Conservation (phyloP, 495 filamentous ascomycete genomes). For the Xylaria acuta region DNA sequence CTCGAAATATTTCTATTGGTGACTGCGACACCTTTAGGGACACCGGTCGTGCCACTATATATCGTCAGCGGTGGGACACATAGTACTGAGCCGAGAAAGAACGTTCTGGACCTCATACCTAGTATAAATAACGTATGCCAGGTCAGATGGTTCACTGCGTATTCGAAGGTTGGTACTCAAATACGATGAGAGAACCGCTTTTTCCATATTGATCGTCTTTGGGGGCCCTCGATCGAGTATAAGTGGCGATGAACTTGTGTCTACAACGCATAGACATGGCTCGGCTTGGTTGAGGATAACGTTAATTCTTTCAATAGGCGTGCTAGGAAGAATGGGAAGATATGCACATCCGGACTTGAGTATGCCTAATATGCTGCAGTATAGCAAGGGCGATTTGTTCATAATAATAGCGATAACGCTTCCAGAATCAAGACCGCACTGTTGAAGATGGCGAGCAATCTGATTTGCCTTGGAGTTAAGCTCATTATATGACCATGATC, state of each 20-base stretch:
- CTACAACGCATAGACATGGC: constrained; percentile 55
- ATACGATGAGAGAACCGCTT: constrained; percentile 32
- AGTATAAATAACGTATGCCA: constrained; percentile 70
- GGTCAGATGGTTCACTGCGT: constrained; percentile 41
- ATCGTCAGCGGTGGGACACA: neutral
- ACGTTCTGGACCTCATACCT: constrained; percentile 30
- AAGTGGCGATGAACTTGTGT: constrained; percentile 29
- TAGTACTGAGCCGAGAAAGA: neutral
- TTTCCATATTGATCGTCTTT: constrained; percentile 45
- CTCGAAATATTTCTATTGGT: constrained; percentile 71
- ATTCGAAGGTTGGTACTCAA: constrained; percentile 42
- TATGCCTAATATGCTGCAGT: constrained; percentile 72
- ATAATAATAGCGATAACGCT: constrained; percentile 71
- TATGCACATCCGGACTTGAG: constrained; percentile 77
- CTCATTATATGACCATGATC: constrained; percentile 64
- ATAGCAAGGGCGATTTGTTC: constrained; percentile 71
- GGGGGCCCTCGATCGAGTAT: constrained; percentile 37
- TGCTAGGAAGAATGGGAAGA: constrained; percentile 70
- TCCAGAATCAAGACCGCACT: constrained; percentile 51
- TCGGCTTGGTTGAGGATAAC: constrained; percentile 61
- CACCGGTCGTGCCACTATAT: constrained; percentile 63
- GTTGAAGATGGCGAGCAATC: constrained; percentile 64
- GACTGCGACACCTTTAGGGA: constrained; percentile 73
- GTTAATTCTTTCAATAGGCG: constrained; percentile 60
- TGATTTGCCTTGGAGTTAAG: constrained; percentile 68